These are phyloP conservation scores for Choiromyces venosus DNA, from an alignment of 495 filamentous ascomycete genomes.

Conservation along the genomic window DNA sequence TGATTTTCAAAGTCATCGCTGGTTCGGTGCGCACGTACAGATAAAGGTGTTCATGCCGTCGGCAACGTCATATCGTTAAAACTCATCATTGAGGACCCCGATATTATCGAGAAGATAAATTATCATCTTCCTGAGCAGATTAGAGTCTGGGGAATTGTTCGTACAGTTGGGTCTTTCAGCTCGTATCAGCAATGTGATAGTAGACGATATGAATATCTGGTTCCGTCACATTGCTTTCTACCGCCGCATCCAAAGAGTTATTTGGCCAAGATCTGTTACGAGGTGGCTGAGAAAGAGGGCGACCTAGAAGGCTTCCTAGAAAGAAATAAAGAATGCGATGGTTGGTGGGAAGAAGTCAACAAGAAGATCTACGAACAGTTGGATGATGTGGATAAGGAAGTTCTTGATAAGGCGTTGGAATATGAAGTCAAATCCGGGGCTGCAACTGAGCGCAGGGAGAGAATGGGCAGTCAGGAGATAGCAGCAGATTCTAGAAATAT, in stretches of 20 bases:
- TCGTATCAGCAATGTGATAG: slow-evolving; percentile 90
- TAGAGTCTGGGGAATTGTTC: slow-evolving; percentile 82
- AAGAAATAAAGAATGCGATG: slow-evolving; percentile 68
- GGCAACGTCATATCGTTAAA: slow-evolving; percentile 95
- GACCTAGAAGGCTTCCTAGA: slow-evolving; percentile 60
- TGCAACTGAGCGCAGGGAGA: neutral
- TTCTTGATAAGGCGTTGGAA: slow-evolving; percentile 38
- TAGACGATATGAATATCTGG: slow-evolving; percentile 90
- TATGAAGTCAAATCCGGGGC: slow-evolving; percentile 45
- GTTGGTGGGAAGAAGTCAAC: slow-evolving; percentile 76
- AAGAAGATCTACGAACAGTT: slow-evolving; percentile 70
- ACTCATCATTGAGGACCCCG: slow-evolving; percentile 84
- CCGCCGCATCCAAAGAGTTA: slow-evolving; percentile 85
- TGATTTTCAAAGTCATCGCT: slow-evolving; percentile 60
- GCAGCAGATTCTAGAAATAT: slow-evolving; percentile 5
- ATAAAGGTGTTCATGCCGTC: slow-evolving; percentile 96
- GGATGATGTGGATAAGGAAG: slow-evolving; percentile 19
- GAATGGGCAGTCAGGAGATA: slow-evolving; percentile 5
- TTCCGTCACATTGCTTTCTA: slow-evolving; percentile 83
- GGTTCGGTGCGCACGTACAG: slow-evolving; percentile 87
- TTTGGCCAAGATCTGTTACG: slow-evolving; percentile 69
- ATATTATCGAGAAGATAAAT: slow-evolving; percentile 88
- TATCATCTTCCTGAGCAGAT: slow-evolving; percentile 77
- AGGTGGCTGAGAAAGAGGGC: slow-evolving; percentile 64
- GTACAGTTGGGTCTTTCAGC: slow-evolving; percentile 79